Percentiles rank a stretch among this genome's conserved stretches.
Conservation (phyloP, 495 filamentous ascomycete genomes). For the Aspergillus kassunensis region DNA sequence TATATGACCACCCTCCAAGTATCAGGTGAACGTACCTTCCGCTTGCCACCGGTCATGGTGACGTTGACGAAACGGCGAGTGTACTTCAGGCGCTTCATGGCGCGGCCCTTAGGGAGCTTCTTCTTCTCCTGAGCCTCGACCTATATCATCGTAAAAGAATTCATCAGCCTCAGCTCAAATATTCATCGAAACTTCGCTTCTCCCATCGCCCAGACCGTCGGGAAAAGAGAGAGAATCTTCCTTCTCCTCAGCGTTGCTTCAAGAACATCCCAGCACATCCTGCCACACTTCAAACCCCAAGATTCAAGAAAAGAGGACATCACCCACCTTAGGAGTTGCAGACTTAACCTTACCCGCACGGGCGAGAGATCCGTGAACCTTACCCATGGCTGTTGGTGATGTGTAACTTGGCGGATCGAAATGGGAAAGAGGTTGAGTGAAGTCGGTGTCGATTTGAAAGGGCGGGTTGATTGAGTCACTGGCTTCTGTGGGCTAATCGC, state of each 20-base stretch:
- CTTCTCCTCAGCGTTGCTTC: too few relatives aligned
- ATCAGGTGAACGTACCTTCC: conserved; percentile 67
- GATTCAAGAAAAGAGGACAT: neutral
- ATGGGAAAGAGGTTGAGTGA: conserved; percentile 18
- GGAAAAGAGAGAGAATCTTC: too few relatives aligned
- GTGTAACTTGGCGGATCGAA: conserved; percentile 21
- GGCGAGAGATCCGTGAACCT: conserved; percentile 58
- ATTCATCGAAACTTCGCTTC: neutral
- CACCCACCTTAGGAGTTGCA: conserved; percentile 80
- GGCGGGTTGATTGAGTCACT: conserved; percentile 12
- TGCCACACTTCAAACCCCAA: neutral
- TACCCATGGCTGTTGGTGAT: conserved; percentile 29
- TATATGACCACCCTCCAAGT: conserved; percentile 1
- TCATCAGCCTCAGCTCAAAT: conserved; percentile 4
- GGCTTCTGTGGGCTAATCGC: conserved; percentile 19
- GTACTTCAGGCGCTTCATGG: conserved; percentile 96
- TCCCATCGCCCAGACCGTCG: neutral
- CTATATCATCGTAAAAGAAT: conserved; percentile 21
- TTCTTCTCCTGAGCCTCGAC: conserved; percentile 45
- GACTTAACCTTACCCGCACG: conserved; percentile 97
- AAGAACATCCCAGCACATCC: too few relatives aligned
- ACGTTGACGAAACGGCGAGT: conserved; percentile 99
- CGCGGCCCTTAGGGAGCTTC: conserved; percentile 86
- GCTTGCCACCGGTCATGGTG: conserved; percentile 97
- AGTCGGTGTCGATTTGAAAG: neutral